Base-by-base conservation (phyloP, 306 rosid species). In the Glycine tomentella region DNA sequence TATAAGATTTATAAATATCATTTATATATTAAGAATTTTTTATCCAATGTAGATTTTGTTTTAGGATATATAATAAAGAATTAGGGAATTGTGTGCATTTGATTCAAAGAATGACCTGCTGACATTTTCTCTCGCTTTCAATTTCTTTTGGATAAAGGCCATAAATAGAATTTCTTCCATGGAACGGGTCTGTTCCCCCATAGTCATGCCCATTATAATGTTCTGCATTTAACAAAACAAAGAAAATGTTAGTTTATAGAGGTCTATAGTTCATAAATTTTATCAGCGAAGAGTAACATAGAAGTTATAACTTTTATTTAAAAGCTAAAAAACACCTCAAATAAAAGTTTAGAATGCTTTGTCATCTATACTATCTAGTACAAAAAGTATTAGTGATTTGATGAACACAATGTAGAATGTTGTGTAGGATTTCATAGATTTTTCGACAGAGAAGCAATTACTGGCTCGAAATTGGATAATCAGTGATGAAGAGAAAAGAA, bases 151-250 rank as follows among this genome's bases (percentile, higher is more conserved):
- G 90, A 45, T 56, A 83, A 62, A 84, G 79, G 46, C 92, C 98
- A 6, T 92, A 94, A 7, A 95, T 89, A 33, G 88, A 80, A 68
- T 84, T 88, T 66, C 91, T 84, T 84, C 91, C 87, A 69, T 89
- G 93, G 64, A 92, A 80, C 45, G 91, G 84, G 65, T 89, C 85
- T 33, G 93, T 89, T 79, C 97, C 97, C 1, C 1, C 68, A 74
- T 86, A 34, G 69, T 82, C 58, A 20, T 4, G 53, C 98, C 94
- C 4, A 31, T 14, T 20, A 16, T 79, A 20, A 64, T 5, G 50
- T 74, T 83, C 97, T 87, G 49, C 68, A 42, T 57, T 15, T 20
- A n/a, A 55, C 44, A 77, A 53, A 84, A 9, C 13, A 69, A 17
- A 3, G 8, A 80, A 45, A 66, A 65, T 38, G 6, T 52, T 44